Evolutionary conservation across 2,329 filamentous ascomycete species (phyloP), one percentile per base, ranked within the genome.

Genomic region (Fusarium sp.): DNA sequence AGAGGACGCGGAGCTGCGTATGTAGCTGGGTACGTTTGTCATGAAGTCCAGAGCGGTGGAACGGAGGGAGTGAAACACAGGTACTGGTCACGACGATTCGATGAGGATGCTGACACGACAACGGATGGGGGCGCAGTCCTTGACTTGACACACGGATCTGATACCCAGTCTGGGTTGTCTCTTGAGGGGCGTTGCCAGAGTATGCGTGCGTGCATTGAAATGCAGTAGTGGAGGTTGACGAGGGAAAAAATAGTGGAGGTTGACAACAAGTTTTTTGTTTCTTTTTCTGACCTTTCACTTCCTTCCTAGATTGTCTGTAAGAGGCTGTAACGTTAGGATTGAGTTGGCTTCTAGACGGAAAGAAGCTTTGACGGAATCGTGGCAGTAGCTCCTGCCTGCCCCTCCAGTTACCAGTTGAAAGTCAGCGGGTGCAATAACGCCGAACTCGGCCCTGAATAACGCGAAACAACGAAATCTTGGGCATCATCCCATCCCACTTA

Each of bases 361-460:
- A 45, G 67, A 74, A 74, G 64, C 60, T 65, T 60, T 60, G 56
- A 43, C 39, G 54, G n/a, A 56, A 60, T 23, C 7, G 23, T 50
- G 45, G 34, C n/a, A 37, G 60, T 30, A 25, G 32, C 37, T 56
- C 43, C 37, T 70, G 60, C 23, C 32, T 70, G 60, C 58, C 62
- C 67, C 58, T 73, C 66, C 43, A 63, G 27, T 23, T 34, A 18
- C 65, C 41, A 63, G 35, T 25, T 35, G 23, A 62, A 35, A 61
- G 41, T 14, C 34, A 59, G 67, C 76, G 74, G 70, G 43, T 65
- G 23, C 66, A 69, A 72, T 66, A 70, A 73, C 34, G 66, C 76
- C 76, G 75, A 78, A 62, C 68, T 76, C 75, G 77, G 77, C 41
- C 39, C 37, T 37, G 70, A 64, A 77, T 78, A 76, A 70, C 76